Evolutionary conservation across 495 filamentous ascomycete species (phyloP).

Genomic region (Entonaema liquescens): DNA sequence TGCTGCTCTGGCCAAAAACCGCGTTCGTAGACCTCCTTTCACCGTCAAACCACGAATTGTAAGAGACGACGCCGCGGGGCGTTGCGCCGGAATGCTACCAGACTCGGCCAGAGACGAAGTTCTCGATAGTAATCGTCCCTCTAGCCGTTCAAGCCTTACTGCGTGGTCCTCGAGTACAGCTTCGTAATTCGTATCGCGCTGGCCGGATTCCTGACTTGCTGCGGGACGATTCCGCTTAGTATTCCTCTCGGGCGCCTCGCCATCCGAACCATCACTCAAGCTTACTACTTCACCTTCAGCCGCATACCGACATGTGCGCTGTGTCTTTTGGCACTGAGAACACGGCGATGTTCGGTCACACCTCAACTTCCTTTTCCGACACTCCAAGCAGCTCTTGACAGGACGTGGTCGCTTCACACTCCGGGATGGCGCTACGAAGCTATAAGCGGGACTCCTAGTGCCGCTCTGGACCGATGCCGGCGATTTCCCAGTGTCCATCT

Average conservation of each 20-base stretch:
- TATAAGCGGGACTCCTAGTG: conserved; percentile 34
- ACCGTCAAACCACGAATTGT: conserved; percentile 48
- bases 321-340: conserved; percentile 65
- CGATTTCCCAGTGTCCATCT: conserved; percentile 36
- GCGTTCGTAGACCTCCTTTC: conserved; percentile 46
- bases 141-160: conserved; percentile 47
- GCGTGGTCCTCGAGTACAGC: conserved; percentile 46
- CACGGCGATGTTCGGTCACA: conserved; percentile 66
- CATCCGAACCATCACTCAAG: conserved; percentile 49
- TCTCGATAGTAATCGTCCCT: conserved; percentile 43
- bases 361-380: conserved; percentile 67
- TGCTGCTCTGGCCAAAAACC: conserved; percentile 48
- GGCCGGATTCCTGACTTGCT: conserved; percentile 27
- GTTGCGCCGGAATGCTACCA: conserved; percentile 22
- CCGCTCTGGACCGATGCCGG: conserved; percentile 33
- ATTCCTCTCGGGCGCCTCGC: conserved; percentile 43
- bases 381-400: conserved; percentile 54
- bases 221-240: conserved; percentile 43
- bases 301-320: conserved; percentile 49
- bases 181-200: conserved; percentile 22
- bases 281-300: conserved; percentile 45
- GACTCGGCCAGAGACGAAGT: conserved; percentile 34
- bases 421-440: conserved; percentile 32
- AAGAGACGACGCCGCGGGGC: conserved; percentile 39
- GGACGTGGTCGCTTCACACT: conserved; percentile 55